Evolutionary conservation across 768 basidiomycete species (phyloP), one percentile per base, ranked within the genome.

Genomic region (Calocybe gangraenosa): DNA sequence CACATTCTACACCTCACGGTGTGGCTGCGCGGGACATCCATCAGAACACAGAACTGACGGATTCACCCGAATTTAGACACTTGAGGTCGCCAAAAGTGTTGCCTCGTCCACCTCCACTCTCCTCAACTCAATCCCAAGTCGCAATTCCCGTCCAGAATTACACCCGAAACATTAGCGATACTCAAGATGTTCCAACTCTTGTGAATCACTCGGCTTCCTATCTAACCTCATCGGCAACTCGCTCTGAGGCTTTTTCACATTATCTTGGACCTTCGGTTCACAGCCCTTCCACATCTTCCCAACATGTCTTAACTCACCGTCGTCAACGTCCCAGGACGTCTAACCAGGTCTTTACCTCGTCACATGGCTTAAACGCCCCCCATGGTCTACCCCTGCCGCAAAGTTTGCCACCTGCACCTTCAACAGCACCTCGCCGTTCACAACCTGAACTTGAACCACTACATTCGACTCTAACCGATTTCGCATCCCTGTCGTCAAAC

Each of bases 311-410:
- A 79, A 83, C 68, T 67, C 61, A 64, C 20, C 58, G 62, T 47
- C 62, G 66, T 57, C 61, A 65, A 62, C 81, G 82, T 86, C 84
- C 69, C 64, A 68, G 79, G 82, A 84, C 86, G 70, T 76, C 76
- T 32, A 70, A 69, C 46, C 70, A 72, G 67, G 76, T 86, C 54
- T 86, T 85, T 58, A 65, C 69, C 57, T 76, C 77, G 63, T 67
- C 81, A 43, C 74, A 76, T 66, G 86, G 84, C 68, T 69, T 85
- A 46, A 81, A 84, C 56, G 72, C 80, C 58, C 86, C 87, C 47
- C 81, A 87, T 86, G 86, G 85, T 66, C 79, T 88, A 60, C 86
- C 87, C 49, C 76, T 80, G n/a, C n/a, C n/a, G n/a, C 25, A 28
- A 54, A 75, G 71, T 51, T 64, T 89, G 38, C 86, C 87, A 37